Percentiles rank a stretch among this genome's conserved stretches.
Conservation (phyloP, 495 filamentous ascomycete genomes). For the Penicillium silybi region DNA sequence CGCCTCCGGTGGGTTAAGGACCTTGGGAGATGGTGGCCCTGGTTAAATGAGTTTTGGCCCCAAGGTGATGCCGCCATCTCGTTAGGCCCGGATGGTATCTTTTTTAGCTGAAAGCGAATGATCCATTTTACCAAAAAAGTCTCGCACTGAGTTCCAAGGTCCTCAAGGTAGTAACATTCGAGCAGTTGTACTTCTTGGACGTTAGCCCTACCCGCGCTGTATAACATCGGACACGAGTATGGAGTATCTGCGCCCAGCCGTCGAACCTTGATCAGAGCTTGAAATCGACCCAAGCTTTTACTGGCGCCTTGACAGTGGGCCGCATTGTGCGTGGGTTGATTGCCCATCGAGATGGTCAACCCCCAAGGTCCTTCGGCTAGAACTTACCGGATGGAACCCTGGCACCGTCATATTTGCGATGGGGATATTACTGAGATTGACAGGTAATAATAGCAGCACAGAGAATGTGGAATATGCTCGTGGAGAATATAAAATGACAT, state of each 20-base stretch:
- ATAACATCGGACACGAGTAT: background rate
- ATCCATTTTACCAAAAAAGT: background rate
- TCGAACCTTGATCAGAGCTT: slow-evolving; percentile 2
- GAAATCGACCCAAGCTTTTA: background rate
- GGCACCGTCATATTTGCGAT: background rate
- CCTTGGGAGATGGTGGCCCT: slow-evolving; percentile 18
- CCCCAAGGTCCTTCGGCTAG: slow-evolving; percentile 26
- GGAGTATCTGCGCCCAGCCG: background rate
- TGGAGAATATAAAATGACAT: background rate
- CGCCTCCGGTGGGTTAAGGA: slow-evolving; percentile 16
- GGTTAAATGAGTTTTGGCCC: slow-evolving; percentile 10
- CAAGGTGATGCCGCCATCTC: slow-evolving; percentile 2
- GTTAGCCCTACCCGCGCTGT: background rate
- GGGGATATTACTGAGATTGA: background rate
- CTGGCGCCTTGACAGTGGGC: slow-evolving; percentile 3
- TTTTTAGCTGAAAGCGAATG: background rate
- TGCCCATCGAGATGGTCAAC: slow-evolving; percentile 7
- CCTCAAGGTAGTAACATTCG: background rate
- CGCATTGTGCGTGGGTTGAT: slow-evolving; percentile 4
- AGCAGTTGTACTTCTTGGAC: background rate
- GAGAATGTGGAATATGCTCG: no score
- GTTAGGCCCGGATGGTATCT: background rate
- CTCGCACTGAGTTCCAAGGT: background rate
- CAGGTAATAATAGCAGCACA: background rate
- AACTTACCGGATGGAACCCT: slow-evolving; percentile 6